These are phyloP conservation scores for Phialophora chinensis DNA, from an alignment of 2,329 filamentous ascomycete genomes.

Conservation along the genomic window DNA sequence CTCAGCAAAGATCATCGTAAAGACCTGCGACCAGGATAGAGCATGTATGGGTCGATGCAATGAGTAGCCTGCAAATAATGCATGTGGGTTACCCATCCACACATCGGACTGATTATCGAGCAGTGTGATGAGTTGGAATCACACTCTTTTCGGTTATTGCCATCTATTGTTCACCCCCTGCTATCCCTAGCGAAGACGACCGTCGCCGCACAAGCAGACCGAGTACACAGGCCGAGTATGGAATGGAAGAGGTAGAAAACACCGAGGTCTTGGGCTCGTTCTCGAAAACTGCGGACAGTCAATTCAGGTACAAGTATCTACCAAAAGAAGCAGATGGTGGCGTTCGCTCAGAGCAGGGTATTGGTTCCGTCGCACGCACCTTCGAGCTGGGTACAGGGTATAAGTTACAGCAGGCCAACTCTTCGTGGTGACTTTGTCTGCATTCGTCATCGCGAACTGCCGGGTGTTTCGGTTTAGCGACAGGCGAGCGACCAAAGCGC, in stretches of 20 bases:
- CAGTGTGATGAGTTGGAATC: background rate
- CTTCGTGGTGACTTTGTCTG: background rate
- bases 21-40: background rate
- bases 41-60: background rate
- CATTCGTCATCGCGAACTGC: background rate
- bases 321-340: background rate
- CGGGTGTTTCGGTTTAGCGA: constrained; percentile 9
- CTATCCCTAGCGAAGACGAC: background rate
- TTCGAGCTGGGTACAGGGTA: background rate
- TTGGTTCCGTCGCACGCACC: background rate
- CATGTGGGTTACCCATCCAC: constrained; percentile 1
- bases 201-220: background rate
- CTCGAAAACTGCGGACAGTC: background rate
- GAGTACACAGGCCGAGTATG: background rate
- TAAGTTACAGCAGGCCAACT: background rate
- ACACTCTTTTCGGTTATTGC: background rate
- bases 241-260: background rate
- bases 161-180: background rate
- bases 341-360: background rate
- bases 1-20: background rate
- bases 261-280: background rate
- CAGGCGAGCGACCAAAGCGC: constrained; percentile 2
- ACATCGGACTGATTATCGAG: constrained; percentile 2
- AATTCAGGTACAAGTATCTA: background rate
- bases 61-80: background rate